phyloP scores from a whole-genome alignment of 306 rosid species.

The Sechiopsis laciniata region DNA sequence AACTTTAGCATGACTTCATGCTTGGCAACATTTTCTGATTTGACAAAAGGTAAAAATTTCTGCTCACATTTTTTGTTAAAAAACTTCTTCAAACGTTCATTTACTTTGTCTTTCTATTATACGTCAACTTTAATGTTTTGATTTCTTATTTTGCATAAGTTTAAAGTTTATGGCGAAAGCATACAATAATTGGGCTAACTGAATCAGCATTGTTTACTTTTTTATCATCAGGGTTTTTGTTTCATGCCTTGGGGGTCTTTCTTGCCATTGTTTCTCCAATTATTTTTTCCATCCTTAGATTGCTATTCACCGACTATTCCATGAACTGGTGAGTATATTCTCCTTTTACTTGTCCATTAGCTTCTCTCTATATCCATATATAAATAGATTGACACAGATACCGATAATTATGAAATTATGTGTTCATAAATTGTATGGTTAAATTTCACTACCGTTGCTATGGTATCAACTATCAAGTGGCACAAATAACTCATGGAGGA shows the following conservation, averaged over 20 bases:
- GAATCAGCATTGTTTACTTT: slow-evolving; percentile 6
- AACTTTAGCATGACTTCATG: slow-evolving; percentile 41
- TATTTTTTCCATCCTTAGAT: slow-evolving; percentile 57
- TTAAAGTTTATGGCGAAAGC: slow-evolving; percentile 12
- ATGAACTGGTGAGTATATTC: slow-evolving; percentile 77
- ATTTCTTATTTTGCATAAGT: not conserved
- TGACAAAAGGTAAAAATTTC: slow-evolving; percentile 55
- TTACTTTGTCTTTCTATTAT: not conserved
- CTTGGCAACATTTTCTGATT: slow-evolving; percentile 53
- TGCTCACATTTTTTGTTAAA: slow-evolving; percentile 13
- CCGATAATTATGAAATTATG: slow-evolving; percentile 1
- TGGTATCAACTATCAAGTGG: not conserved
- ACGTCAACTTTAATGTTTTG: not conserved
- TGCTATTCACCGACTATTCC: slow-evolving; percentile 51
- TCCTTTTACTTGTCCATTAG: slow-evolving; percentile 2
- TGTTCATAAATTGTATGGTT: not conserved
- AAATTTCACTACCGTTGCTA: not conserved
- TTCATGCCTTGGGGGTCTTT: slow-evolving; percentile 56
- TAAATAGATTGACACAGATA: not conserved
- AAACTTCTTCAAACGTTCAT: not conserved
- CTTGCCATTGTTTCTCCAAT: slow-evolving; percentile 64
- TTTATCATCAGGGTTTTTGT: slow-evolving; percentile 51
- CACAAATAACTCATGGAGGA: not conserved
- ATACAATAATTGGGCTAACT: slow-evolving; percentile 17
- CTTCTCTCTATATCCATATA: not conserved